Conservation (phyloP, 768 basidiomycete species). For the Tylopilus balloui region DNA sequence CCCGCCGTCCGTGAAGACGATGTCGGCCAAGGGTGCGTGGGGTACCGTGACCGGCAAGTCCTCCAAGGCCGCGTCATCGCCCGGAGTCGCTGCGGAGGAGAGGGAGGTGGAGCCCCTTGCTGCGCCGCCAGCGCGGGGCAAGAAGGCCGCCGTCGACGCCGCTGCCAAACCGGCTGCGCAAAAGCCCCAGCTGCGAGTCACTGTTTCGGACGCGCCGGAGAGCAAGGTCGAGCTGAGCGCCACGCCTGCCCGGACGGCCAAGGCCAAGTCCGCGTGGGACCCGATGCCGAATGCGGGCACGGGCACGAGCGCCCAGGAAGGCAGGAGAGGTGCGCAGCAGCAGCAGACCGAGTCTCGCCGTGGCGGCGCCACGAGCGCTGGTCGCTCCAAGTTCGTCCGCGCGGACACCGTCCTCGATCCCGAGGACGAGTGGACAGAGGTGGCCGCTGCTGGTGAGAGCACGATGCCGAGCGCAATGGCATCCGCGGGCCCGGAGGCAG, state of each 20-base stretch:
- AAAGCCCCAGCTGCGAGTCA: slow-evolving; percentile 19
- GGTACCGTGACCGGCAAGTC: slow-evolving; percentile 19
- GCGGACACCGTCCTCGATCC: slow-evolving; percentile 14
- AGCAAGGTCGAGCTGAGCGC: slow-evolving; percentile 7
- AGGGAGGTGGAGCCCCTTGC: slow-evolving; percentile 8
- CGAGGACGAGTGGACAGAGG: slow-evolving; percentile 8
- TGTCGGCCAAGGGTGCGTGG: slow-evolving; percentile 17
- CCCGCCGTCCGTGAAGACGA: slow-evolving; percentile 9
- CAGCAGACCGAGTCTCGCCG: slow-evolving; percentile 10
- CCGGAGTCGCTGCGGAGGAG: no score
- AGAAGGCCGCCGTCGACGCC: slow-evolving; percentile 7
- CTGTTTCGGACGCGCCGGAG: slow-evolving; percentile 19
- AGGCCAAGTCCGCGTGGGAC: slow-evolving; percentile 17
- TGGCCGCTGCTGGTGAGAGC: neutral
- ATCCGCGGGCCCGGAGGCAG: slow-evolving; percentile 1
- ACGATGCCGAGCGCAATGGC: slow-evolving; percentile 8
- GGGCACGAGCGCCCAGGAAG: slow-evolving; percentile 7
- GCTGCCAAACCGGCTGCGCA: neutral
- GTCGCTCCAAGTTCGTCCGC: slow-evolving; percentile 11
- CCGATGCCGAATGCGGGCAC: slow-evolving; percentile 2
- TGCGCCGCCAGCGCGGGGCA: slow-evolving; percentile 10
- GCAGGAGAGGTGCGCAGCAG: slow-evolving; percentile 13
- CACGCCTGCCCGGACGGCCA: slow-evolving; percentile 9
- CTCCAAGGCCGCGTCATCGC: slow-evolving; percentile 14
- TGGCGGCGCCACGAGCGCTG: slow-evolving; percentile 1